These are phyloP conservation scores for Aethionema arabicum DNA, from an alignment of 345 rosid species.

Conservation along the genomic window DNA sequence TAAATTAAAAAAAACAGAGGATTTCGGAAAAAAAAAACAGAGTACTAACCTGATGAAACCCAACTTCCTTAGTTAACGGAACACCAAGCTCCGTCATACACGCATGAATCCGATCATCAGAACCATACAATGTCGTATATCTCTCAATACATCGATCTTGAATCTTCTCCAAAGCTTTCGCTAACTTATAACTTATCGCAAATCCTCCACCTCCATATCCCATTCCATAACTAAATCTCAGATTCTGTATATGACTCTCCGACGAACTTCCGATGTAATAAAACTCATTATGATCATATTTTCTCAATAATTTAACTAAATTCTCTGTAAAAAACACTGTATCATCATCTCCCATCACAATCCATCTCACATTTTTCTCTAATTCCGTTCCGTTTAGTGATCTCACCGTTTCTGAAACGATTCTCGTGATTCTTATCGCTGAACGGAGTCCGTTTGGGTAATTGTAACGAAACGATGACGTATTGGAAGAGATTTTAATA, in stretches of 20 bases:
- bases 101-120: constrained; percentile 85
- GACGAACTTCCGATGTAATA: constrained; percentile 72
- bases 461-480: constrained; percentile 47
- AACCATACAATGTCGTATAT: constrained; percentile 63
- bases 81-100: constrained; percentile 91
- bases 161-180: constrained; percentile 52
- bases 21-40: constrained; percentile 2
- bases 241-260: constrained; percentile 78
- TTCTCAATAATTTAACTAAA: constrained; percentile 55
- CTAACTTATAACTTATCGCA: constrained; percentile 71
- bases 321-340: constrained; percentile 71
- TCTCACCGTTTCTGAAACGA: constrained; percentile 64
- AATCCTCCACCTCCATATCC: constrained; percentile 95
- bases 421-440: constrained; percentile 63
- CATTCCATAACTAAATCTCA: constrained; percentile 66
- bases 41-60: constrained; percentile 79
- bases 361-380: constrained; percentile 56
- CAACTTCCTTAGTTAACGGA: constrained; percentile 65
- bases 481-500: constrained; percentile 50
- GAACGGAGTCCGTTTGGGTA: constrained; percentile 51
- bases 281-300: constrained; percentile 61
- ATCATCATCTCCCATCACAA: constrained; percentile 91
- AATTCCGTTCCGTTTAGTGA: constrained; percentile 42
- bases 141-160: constrained; percentile 67
- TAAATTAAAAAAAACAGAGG: not conserved